Conservation (phyloP, 1,284 basidiomycete genomes). For the Tilletia indica region DNA sequence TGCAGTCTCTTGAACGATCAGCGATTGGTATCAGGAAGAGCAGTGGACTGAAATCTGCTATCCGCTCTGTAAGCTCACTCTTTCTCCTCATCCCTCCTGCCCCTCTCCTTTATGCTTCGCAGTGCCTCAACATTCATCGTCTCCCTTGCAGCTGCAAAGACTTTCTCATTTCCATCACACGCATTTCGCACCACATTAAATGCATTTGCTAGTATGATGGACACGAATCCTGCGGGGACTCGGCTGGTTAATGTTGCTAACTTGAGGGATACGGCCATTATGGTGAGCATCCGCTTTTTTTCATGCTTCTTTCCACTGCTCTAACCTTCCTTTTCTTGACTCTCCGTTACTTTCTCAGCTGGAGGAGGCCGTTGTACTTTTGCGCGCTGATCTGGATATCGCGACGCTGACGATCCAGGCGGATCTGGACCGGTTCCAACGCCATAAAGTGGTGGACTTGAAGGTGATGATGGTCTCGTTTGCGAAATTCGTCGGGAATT, state of each 20-base stretch:
- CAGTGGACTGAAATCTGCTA: too few relatives aligned
- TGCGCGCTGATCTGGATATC: slow-evolving; percentile 72
- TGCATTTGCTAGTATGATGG: slow-evolving; percentile 95
- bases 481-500: slow-evolving; percentile 89
- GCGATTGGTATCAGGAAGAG: too few relatives aligned
- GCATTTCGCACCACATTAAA: too few relatives aligned
- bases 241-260: slow-evolving; percentile 88
- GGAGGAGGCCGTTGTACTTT: slow-evolving; percentile 48
- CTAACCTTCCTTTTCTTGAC: background rate
- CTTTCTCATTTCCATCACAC: too few relatives aligned
- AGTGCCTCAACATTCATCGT: too few relatives aligned
- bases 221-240: slow-evolving; percentile 93
- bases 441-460: slow-evolving; percentile 95
- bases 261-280: slow-evolving; percentile 80
- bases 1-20: too few relatives aligned
- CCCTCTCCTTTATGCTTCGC: too few relatives aligned
- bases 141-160: too few relatives aligned
- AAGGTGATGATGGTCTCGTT: slow-evolving; percentile 86
- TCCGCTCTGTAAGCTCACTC: too few relatives aligned
- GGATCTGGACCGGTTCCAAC: slow-evolving; percentile 94
- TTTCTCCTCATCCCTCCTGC: too few relatives aligned
- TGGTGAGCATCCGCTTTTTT: slow-evolving; percentile 21
- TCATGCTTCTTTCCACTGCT: background rate
- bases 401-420: slow-evolving; percentile 93
- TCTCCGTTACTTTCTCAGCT: too few relatives aligned